phyloP scores from a whole-genome alignment of 2,329 filamentous ascomycete species.

The Plenodomus biglobosus region DNA sequence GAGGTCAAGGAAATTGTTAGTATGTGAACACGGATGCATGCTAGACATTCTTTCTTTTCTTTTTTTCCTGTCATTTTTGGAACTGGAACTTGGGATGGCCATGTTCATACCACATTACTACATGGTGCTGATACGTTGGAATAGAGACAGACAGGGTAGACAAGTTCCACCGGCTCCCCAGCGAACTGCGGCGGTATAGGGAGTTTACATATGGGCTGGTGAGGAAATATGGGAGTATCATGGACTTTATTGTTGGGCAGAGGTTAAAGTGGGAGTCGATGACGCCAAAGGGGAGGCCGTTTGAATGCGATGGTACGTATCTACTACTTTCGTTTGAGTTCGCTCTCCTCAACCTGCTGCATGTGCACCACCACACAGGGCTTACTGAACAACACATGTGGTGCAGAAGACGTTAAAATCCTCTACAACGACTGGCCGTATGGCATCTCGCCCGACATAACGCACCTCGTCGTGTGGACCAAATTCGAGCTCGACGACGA shows the following conservation, averaged over 20 bases:
- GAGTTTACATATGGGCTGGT: conserved; percentile 67
- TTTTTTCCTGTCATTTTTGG: not conserved
- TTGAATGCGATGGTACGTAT: conserved; percentile 39
- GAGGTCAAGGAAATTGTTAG: conserved; percentile 62
- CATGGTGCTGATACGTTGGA: not conserved
- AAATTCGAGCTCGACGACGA: conserved; percentile 81
- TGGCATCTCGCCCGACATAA: conserved; percentile 73
- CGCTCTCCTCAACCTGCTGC: too few species aligned
- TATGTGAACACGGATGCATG: too few species aligned
- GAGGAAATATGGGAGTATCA: conserved; percentile 71
- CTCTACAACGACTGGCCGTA: conserved; percentile 95
- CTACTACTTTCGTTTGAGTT: too few species aligned
- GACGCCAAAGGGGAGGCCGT: conserved; percentile 45
- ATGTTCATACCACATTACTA: too few species aligned
- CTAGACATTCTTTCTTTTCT: too few species aligned
- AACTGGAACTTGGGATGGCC: too few species aligned
- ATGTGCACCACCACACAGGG: too few species aligned
- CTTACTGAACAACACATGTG: not conserved
- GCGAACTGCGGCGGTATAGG: conserved; percentile 75
- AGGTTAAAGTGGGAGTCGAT: conserved; percentile 67
- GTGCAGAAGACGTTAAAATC: conserved; percentile 67
- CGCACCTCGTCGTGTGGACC: conserved; percentile 90
- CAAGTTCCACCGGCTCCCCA: conserved; percentile 74
- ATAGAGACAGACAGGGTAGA: conserved; percentile 68
- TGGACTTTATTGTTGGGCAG: conserved; percentile 72